Evolutionary conservation across 208 protist genomes (phyloP), one percentile per base, ranked within the genome.

Genomic region (Crithidia brevicula): DNA sequence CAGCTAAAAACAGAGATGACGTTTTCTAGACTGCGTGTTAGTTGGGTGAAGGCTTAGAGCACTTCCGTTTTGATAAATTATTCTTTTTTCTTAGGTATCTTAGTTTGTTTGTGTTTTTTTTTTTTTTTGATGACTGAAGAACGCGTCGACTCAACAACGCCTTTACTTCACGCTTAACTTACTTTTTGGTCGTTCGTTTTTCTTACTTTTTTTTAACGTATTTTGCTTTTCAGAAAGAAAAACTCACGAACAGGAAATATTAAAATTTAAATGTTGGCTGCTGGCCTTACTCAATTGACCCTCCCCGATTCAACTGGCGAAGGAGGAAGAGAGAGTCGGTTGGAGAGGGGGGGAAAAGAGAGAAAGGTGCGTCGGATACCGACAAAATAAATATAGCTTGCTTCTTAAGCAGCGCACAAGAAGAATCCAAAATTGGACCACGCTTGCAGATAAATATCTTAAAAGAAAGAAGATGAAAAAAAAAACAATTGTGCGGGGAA

Each of bases 401-500:
- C 58, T 27, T 31, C 33, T 38, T n/a, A 13, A 23, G 20, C 40
- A n/a, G 45, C 18, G 22, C 16, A 23, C 15, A 22, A 15, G 46
- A 34, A 42, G 54, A 53, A 57, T 33, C 30, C 42, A 49, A 20
- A 40, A 40, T n/a, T n/a, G n/a, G n/a, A n/a, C n/a, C n/a, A n/a
- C n/a, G n/a, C n/a, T n/a, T n/a, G n/a, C n/a, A n/a, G n/a, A n/a
- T n/a, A n/a, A n/a, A n/a, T n/a, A n/a, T n/a, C n/a, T n/a, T n/a
- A n/a, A n/a, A n/a, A n/a, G n/a, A n/a, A n/a, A n/a, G n/a, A n/a
- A n/a, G n/a, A n/a, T n/a, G n/a, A n/a, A n/a, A n/a, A n/a, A n/a
- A n/a, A n/a, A n/a, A n/a, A n/a, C n/a, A n/a, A n/a, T n/a, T n/a
- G n/a, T n/a, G n/a, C n/a, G n/a, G n/a, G n/a, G n/a, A n/a, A n/a